These are phyloP conservation scores for Annona cherimola DNA, from an alignment of 164 flowering plant genomes.

Conservation along the genomic window DNA sequence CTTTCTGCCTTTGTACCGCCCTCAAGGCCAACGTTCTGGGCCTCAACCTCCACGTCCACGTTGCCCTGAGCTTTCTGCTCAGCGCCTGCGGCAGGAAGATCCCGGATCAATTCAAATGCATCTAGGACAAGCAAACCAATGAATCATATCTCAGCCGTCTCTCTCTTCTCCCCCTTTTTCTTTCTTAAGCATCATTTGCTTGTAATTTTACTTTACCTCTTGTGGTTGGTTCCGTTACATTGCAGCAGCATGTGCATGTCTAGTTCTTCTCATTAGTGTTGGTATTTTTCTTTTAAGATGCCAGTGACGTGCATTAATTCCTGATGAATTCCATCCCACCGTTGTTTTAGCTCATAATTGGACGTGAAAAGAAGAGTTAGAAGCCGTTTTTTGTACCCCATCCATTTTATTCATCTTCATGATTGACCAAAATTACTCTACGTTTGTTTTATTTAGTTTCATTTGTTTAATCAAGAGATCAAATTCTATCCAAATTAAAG, in stretches of 20 bases:
- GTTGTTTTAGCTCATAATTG: too few relatives aligned
- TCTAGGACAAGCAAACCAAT: not conserved
- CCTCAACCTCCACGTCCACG: constrained; percentile 36
- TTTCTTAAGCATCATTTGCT: not conserved
- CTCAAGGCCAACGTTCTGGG: constrained; percentile 53
- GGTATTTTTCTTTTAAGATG: too few relatives aligned
- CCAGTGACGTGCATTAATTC: too few relatives aligned
- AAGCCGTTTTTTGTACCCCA: too few relatives aligned
- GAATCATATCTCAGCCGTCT: not conserved
- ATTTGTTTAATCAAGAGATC: too few relatives aligned
- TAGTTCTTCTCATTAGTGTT: not conserved
- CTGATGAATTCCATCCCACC: too few relatives aligned
- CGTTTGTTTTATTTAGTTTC: too few relatives aligned
- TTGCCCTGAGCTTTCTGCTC: constrained; percentile 34
- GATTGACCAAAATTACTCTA: too few relatives aligned
- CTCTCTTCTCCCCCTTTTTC: not conserved
- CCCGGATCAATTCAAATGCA: constrained; percentile 48
- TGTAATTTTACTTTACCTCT: not conserved
- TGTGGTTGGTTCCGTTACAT: not conserved
- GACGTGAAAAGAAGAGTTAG: too few relatives aligned
- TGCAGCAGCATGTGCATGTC: not conserved
- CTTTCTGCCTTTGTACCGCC: constrained; percentile 53
- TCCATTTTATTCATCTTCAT: too few relatives aligned
- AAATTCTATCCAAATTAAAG: too few relatives aligned
- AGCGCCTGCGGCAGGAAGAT: constrained; percentile 38